These are phyloP conservation scores for Chrysoporthe cubensis DNA, from an alignment of 2,329 filamentous ascomycete genomes.

Conservation along the genomic window DNA sequence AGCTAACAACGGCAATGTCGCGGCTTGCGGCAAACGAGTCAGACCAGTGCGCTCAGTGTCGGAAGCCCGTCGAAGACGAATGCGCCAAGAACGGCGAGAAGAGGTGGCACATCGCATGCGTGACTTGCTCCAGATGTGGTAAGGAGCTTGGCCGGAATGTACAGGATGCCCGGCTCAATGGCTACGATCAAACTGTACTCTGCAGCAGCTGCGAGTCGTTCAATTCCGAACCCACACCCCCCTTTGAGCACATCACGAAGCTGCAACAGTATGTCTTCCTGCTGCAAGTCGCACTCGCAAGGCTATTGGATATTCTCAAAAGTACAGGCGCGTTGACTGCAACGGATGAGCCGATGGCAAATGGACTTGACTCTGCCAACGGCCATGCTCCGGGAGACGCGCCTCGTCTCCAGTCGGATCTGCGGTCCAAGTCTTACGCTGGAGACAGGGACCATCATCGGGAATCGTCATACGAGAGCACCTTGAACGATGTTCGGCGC, in stretches of 20 bases:
- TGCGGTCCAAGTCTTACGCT: constrained; percentile 74
- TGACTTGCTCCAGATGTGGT: constrained; percentile 71
- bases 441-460: constrained; percentile 66
- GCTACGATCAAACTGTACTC: constrained; percentile 68
- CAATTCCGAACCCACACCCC: constrained; percentile 53
- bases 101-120: constrained; percentile 83
- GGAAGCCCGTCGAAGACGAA: constrained; percentile 91
- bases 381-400: constrained; percentile 56
- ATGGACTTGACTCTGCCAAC: constrained; percentile 68
- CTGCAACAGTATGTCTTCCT: constrained; percentile 95
- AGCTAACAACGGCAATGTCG: constrained; percentile 67
- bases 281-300: constrained; percentile 85
- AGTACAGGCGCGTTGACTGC: constrained; percentile 80
- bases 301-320: constrained; percentile 84
- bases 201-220: constrained; percentile 70
- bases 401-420: constrained; percentile 64
- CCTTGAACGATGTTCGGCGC: constrained; percentile 90
- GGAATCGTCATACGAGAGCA: constrained; percentile 88
- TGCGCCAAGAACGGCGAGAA: constrained; percentile 76
- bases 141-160: constrained; percentile 70
- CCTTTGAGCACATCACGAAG: constrained; percentile 78
- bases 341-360: constrained; percentile 71
- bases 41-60: constrained; percentile 82
- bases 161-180: constrained; percentile 72
- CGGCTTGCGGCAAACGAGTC: constrained; percentile 74